Evolutionary conservation across 192 early-diverging fungal genomes (phyloP), one percentile per base, ranked within the genome.

Genomic region (Coemansia sp.): DNA sequence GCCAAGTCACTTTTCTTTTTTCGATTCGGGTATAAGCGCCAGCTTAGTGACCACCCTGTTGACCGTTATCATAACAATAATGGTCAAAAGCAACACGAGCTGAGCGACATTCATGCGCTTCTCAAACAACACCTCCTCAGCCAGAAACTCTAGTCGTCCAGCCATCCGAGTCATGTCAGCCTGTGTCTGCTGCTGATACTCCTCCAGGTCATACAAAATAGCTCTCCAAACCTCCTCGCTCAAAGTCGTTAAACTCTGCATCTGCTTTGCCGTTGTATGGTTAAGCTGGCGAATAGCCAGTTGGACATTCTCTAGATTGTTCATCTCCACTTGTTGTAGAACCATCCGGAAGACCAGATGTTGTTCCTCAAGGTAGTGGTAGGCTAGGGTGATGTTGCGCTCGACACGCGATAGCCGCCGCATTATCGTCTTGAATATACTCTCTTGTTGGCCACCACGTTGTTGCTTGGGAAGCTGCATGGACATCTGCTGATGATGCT

Each of bases 341-440:
- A 87, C 71, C 15, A 83, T 76, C 54, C 84, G 86, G 24, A 87
- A 77, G 45, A 85, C 76, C 37, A 80, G 78, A 48, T 82, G 87
- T 64, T 91, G 87, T 25, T 88, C 85, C 41, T 91, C 86, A 43
- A 92, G 54, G 46, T 90, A 89, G 43, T 78, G 79, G 45, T 84
- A 82, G 14, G 84, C 81, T 14, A 88, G 55, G 0, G 88, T 89
- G 3, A 88, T 77, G 57, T 94, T 94, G 18, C 83, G 69, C 54
- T 97, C 95, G 9, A 97, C 70, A 11, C 77, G 63, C 25, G 72
- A 63, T 2, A 97, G 68, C 11, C 94, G 83, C 49, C 88, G 92
- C 79, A 91, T 84, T 26, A 97, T 93, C 7, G 86, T 92, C 45
- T 94, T 93, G 67, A 90, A 95, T 28, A 94, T 86, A 26, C 83